phyloP scores from a whole-genome alignment of 164 flowering plant genomes.

The Berberis vulgaris region DNA sequence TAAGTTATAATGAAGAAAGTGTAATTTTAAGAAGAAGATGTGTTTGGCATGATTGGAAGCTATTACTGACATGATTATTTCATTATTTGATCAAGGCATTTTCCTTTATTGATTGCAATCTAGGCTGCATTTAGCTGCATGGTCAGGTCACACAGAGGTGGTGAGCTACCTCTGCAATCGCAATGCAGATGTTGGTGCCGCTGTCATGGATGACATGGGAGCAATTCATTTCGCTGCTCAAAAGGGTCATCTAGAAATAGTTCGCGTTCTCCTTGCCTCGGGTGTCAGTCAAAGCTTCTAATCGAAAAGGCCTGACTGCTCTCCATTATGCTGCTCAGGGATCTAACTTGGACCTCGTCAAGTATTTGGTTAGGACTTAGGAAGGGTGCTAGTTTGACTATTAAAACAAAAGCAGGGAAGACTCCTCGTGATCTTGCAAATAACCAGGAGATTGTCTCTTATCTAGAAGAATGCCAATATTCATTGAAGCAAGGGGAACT shows the following conservation, averaged over 20 bases:
- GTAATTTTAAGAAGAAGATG: too few species aligned
- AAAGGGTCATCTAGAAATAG: constrained; percentile 84
- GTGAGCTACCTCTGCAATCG: constrained; percentile 71
- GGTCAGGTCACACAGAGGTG: constrained; percentile 78
- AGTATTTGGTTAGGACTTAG: constrained; percentile 64
- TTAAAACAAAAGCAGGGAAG: constrained; percentile 75
- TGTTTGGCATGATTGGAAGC: too few species aligned
- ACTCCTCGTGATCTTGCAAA: constrained; percentile 68
- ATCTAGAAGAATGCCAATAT: constrained; percentile 34
- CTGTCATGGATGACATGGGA: constrained; percentile 96
- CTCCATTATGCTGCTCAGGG: constrained; percentile 93
- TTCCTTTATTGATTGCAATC: background rate
- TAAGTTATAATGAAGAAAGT: too few species aligned
- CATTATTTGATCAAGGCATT: too few species aligned
- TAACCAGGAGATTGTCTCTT: constrained; percentile 45
- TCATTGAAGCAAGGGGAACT: constrained; percentile 19
- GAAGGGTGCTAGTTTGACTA: constrained; percentile 56
- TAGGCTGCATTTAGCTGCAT: constrained; percentile 95
- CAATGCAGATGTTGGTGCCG: constrained; percentile 91
- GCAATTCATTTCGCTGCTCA: constrained; percentile 95
- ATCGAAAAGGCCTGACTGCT: constrained; percentile 83
- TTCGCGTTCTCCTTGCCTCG: constrained; percentile 52
- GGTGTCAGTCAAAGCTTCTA: constrained; percentile 60
- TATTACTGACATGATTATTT: too few species aligned
- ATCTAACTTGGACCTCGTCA: constrained; percentile 60